These are phyloP conservation scores for Auriculariales sp. DNA, from an alignment of 768 basidiomycete species.

Conservation along the genomic window DNA sequence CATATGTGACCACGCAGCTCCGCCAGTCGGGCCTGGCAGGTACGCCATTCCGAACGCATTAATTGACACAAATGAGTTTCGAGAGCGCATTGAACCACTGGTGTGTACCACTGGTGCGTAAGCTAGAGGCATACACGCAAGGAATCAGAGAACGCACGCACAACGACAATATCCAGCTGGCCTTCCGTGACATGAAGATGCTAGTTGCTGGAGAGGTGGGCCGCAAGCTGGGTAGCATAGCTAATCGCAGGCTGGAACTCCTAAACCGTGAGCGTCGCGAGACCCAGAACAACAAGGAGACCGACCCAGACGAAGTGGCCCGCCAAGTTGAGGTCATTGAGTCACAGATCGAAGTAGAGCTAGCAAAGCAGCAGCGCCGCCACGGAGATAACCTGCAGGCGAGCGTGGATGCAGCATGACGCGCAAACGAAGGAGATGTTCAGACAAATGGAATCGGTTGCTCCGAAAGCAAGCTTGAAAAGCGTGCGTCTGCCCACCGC, in stretches of 20 bases:
- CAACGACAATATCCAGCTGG: neutral
- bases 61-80: neutral
- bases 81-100: conserved; percentile 22
- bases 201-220: neutral
- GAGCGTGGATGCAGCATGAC: neutral
- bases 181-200: neutral
- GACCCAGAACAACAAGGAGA: neutral
- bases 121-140: neutral
- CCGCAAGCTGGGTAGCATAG: neutral
- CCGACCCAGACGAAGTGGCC: neutral
- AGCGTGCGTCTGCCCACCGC: no score
- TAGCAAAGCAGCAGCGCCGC: neutral
- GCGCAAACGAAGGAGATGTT: neutral
- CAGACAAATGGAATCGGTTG: neutral
- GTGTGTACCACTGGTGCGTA: conserved; percentile 29
- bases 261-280: neutral
- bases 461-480: conserved; percentile 8
- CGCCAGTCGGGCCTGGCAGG: neutral
- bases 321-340: neutral
- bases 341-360: neutral
- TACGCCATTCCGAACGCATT: neutral
- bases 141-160: neutral
- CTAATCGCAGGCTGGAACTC: neutral
- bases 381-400: neutral
- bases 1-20: neutral